Conservation (phyloP, 495 filamentous ascomycete genomes). For the Aspergillus biplanus region DNA sequence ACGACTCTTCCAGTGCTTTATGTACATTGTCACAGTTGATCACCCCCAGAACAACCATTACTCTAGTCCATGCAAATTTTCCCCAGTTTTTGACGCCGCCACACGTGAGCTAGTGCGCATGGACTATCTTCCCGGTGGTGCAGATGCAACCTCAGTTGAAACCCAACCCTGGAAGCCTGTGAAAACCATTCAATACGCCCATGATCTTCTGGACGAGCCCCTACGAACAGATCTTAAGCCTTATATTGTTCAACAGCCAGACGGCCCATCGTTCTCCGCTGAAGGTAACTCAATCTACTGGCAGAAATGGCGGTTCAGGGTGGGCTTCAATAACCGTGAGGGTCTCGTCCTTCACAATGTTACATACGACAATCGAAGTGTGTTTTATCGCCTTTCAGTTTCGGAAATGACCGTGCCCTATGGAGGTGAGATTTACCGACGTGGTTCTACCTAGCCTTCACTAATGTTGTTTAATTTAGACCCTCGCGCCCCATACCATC, state of each 20-base stretch:
- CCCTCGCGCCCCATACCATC: slow-evolving; percentile 67
- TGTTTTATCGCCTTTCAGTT: slow-evolving; percentile 71
- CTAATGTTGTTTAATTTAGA: slow-evolving; percentile 47
- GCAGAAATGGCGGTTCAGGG: slow-evolving; percentile 71
- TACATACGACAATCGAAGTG: slow-evolving; percentile 66
- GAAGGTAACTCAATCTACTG: slow-evolving; percentile 58
- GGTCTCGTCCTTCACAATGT: slow-evolving; percentile 67
- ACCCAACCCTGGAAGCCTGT: slow-evolving; percentile 52
- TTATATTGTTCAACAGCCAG: slow-evolving; percentile 73
- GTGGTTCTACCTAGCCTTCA: neutral
- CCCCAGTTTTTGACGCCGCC: slow-evolving; percentile 70
- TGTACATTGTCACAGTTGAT: slow-evolving; percentile 46
- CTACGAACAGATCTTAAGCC: slow-evolving; percentile 69
- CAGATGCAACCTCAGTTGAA: slow-evolving; percentile 29
- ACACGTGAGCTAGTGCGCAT: slow-evolving; percentile 64
- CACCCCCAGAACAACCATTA: slow-evolving; percentile 70
- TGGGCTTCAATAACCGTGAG: slow-evolving; percentile 68
- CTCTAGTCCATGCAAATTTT: slow-evolving; percentile 76
- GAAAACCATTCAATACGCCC: slow-evolving; percentile 57
- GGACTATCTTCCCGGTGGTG: slow-evolving; percentile 52
- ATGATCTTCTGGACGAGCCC: slow-evolving; percentile 42
- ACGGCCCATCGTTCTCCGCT: slow-evolving; percentile 70
- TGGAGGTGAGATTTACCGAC: slow-evolving; percentile 34
- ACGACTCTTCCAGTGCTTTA: slow-evolving; percentile 50
- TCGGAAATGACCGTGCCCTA: slow-evolving; percentile 77